A percentile compares a stretch with the other conserved stretches of the same genome.
Conservation (phyloP, 106 monocot genomes). For the Platanthera zijinensis region DNA sequence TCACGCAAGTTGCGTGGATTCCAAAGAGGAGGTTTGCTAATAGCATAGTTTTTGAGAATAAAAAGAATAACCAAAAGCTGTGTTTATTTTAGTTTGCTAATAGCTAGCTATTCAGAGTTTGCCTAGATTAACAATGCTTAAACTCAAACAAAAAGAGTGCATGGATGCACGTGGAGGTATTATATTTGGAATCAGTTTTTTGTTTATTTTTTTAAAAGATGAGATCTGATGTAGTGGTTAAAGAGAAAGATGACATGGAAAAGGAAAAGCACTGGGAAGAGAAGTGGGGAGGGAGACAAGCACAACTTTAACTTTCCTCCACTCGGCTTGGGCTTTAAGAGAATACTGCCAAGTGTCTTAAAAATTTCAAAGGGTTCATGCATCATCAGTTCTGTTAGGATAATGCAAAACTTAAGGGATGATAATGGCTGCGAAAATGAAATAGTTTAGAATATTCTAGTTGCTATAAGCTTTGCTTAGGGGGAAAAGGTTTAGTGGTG, state of each 20-base stretch:
- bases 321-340: neutral
- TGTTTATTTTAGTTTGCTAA: no score
- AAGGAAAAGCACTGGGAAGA: constrained; percentile 8
- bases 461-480: neutral
- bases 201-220: neutral
- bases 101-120: no score
- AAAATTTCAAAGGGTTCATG: neutral
- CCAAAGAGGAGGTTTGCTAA: no score
- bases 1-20: no score
- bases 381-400: neutral
- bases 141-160: constrained; percentile 10
- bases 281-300: constrained; percentile 33
- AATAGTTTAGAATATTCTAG: neutral
- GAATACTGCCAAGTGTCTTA: neutral
- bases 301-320: constrained; percentile 19
- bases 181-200: constrained; percentile 1
- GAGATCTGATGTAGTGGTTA: constrained; percentile 7
- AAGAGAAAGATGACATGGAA: constrained; percentile 5
- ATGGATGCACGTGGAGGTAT: constrained; percentile 46
- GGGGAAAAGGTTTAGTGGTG: neutral
- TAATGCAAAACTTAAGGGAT: neutral
- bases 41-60: no score
- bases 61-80: no score
- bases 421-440: neutral
- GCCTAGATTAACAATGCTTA: no score